Evolutionary conservation across 2,329 filamentous ascomycete genomes (phyloP), one percentile per base, ranked within the genome.

Genomic region (Paracoccidioides lutzii): DNA sequence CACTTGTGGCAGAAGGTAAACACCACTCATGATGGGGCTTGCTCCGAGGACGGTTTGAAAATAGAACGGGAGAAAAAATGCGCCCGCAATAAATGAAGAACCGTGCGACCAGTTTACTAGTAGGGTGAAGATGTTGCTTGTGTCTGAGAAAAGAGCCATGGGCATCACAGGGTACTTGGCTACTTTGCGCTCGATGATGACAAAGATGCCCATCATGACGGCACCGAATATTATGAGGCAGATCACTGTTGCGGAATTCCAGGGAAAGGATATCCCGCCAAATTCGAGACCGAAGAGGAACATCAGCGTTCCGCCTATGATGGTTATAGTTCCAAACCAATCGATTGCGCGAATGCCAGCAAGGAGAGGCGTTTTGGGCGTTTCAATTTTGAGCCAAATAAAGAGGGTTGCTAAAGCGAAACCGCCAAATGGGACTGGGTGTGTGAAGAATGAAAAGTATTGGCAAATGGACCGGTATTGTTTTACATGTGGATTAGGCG

Each of bases 261-360:
- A 95, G 0, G 90, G 85, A 60, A 81, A 81, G 28, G 77, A 76
- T 53, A 89, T 80, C 51, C 88, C 90, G 55, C 90, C 90, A 59
- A 91, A 88, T 65, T 94, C 85, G 9, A 95, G 80, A 0, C 89
- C 90, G 44, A 95, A 81, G 3, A 95, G 80, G 60, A 95, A 77
- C 87, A 95, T 91, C 22, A 94, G 75, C 0, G 87, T 90, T 22
- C 85, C 88, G 44, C 85, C 86, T 30, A 90, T 79, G 66, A 94
- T 81, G 35, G 77, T 72, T 32, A 83, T 61, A 0, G 76, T 78
- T n/a, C 82, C 82, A 8, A 80, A 62, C 82, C 82, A 85, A 67
- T 84, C 82, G 58, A 85, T 81, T 4, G 79, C 77, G 59, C 78
- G 78, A 43, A 84, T 65, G 5, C 81, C 81, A 15, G 77, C 75